Conservation (phyloP, 345 rosid species). For the Lenwebbia sp. region DNA sequence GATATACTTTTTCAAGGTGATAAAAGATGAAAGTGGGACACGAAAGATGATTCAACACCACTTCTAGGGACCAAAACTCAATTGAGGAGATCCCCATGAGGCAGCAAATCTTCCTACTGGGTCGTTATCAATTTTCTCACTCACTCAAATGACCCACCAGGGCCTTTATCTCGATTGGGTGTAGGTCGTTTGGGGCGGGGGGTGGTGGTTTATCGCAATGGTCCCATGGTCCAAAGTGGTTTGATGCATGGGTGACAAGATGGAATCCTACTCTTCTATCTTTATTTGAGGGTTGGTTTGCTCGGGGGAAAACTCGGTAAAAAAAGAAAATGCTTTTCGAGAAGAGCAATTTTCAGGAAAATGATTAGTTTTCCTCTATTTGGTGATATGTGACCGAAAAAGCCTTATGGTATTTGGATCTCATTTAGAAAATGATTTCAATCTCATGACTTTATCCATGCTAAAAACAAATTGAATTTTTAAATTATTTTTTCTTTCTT, state of each 20-base stretch:
- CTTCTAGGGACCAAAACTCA: not conserved
- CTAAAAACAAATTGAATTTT: too few relatives aligned
- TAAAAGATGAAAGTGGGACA: not conserved
- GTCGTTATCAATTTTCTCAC: not conserved
- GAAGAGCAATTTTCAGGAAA: too few relatives aligned
- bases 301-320: accelerated
- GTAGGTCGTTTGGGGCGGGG: not conserved
- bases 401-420: too few relatives aligned
- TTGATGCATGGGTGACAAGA: not conserved
- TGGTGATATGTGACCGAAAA: too few relatives aligned
- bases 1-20: not conserved
- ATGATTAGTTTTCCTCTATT: too few relatives aligned
- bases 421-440: too few relatives aligned
- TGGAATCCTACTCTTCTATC: not conserved
- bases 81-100: not conserved
- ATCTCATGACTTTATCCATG: too few relatives aligned
- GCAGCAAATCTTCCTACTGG: not conserved
- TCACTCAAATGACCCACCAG: not conserved
- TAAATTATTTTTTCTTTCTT: too few relatives aligned
- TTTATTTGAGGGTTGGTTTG: not conserved
- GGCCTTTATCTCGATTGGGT: not conserved
- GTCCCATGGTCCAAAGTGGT: not conserved
- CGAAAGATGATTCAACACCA: not conserved
- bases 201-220: too few relatives aligned
- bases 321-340: too few relatives aligned